Base-by-base conservation (phyloP, 768 basidiomycete genomes). In the Rhizopogon vulgaris region DNA sequence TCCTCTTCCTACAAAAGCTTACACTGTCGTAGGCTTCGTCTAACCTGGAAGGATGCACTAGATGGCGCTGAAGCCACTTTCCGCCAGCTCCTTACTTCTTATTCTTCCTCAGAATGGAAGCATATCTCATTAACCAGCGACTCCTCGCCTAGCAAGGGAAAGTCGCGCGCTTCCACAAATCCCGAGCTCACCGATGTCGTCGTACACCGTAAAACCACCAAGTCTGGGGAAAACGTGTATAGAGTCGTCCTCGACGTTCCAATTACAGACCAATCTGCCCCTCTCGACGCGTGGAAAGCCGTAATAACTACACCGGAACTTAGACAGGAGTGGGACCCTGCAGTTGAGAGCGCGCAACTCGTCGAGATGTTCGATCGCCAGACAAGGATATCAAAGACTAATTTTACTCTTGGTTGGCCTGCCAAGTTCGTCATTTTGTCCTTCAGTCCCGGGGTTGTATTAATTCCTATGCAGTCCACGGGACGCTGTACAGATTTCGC, bases 391-490 rank as follows among this genome's bases (percentile, higher is more conserved):
- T 78, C 80, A 18, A 92, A 90, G 72, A 96, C 93, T 0, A 90
- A 92, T 56, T 97, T 91, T 65, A 84, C 85, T 6, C 70, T 99
- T 9, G 95, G 95, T 1, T 99, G 95, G 95, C 95, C 95, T 52
- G 94, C 93, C 52, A 94, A 87, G 94, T 95, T 63, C 62, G 91
- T 78, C 15, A n/a, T 38, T 41, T 37, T 49, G 45, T 4, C 38
- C 22, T 32, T 39, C 5, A 55, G 18, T 55, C 17, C 5, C 36
- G 14, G 52, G 24, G 30, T 52, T 32, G 24, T 48, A 45, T 53
- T 59, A 32, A 58, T 57, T 51, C 12, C n/a, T 42, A 42, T 49
- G 25, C 54, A 95, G 91, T 63, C 95, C 95, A 3, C 77, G 95
- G 58, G 95, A 99, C 62, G 84, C 93, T 12, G 87, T 99, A 39